Base-by-base conservation (phyloP, 108 stramenopile genomes). In the Conticribra guillardii region DNA sequence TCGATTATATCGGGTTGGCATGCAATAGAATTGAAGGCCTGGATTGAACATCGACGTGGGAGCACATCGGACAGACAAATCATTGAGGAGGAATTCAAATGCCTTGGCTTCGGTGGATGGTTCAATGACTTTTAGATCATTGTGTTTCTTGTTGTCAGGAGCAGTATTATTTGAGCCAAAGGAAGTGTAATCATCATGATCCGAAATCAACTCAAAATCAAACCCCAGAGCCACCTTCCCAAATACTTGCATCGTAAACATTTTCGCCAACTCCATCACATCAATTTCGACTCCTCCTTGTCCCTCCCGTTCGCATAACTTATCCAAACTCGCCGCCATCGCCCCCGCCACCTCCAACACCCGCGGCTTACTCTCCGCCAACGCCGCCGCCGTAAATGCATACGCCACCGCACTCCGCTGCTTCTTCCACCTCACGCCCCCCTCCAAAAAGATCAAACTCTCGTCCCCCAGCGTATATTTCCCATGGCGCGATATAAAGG, bases 211-310 rank as follows among this genome's bases (percentile, higher is more conserved):
- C 24, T 51, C 14, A 21, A 73, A 73, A 26, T 76, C 74, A 47
- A 67, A 61, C 29, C 67, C 74, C 74, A 76, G 55, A 0, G 64
- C 18, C 0, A 62, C 60, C 50, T 33, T 67, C 2, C 74, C 74
- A 62, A 76, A 76, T 15, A 76, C 74, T 29, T 60, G 27, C 9
- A 68, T 57, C 24, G 74, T 67, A 48, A 58, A 67, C n/a, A 76
- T 26, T 31, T 76, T 67, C 45, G 66, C 67, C 31, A 76, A 68
- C 47, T 62, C 21, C 31, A 26, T 30, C 11, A 52, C 74, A 24
- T 76, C 74, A 1, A 76, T 21, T 22, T 26, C 22, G 4, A 60
- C 29, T 8, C 23, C 9, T 21, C 54, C 41, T 5, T 11, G 5
- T 41, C 11, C 37, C 37, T 41, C 37, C 11, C 37, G 5, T 5